Evolutionary conservation across 179 eudicot genomes (phyloP), one percentile per base, ranked within the genome.

Genomic region (Actinidia chinensis): DNA sequence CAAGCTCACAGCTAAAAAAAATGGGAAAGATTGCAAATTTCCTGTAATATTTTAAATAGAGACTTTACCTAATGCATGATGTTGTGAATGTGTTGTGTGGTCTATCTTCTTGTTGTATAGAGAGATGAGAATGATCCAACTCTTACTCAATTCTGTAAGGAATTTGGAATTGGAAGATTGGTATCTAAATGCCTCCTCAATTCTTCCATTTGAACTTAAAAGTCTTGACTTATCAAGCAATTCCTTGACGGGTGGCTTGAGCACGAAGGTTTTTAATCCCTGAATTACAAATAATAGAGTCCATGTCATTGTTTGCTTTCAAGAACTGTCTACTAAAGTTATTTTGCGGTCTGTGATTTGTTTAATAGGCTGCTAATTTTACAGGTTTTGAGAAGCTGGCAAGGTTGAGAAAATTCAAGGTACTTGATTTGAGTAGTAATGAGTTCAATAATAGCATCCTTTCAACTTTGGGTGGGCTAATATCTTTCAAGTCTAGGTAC

Each of bases 341-440:
- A 36, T 28, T 14, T 64, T 64, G 1, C 33, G 68, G 17, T 28
- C 33, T 20, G 6, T 40, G 20, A 22, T 25, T 8, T 17, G 8
- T 63, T 28, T 28, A 28, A 68, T 68, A 17, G 2, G 6, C 36
- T 67, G 71, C 5, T 36, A 15, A 11, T 17, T 67, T 40, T 67
- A 8, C 71, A 67, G 75, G 75, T 51, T 71, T 52, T 71, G 75
- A 25, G 25, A 71, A n/a, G 33, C 61, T 71, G 17, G 13, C 22
- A 7, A 71, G 20, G 60, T 17, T 71, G 23, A 28, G 51, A 8
- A 51, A 33, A 4, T 22, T 71, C 12, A 44, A 71, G 18, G 10
- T 50, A 2, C 61, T 71, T 52, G 60, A 71, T 52, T 51, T 71
- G 59, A 33, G 46, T 17, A 12, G 18, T 4, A 50, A 71, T 8